Evolutionary conservation across 306 rosid genomes (phyloP), one percentile per base, ranked within the genome.

Genomic region (Prunus kanzakura): DNA sequence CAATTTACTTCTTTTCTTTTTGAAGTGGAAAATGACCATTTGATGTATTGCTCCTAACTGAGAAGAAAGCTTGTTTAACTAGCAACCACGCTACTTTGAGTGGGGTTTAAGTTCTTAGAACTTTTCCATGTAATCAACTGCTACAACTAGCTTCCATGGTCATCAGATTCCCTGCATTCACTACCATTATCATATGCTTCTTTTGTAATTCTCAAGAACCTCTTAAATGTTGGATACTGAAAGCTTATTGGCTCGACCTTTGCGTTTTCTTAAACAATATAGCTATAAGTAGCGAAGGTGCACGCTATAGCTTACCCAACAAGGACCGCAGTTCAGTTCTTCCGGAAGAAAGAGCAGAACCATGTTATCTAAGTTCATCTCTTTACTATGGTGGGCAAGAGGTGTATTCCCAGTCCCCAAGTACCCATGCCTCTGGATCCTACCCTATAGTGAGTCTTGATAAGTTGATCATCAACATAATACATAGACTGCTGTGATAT

Each of bases 311-410:
- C 76, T 74, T 66, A 49, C 74, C 67, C 77, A 76, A 81, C 79
- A 87, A 80, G 73, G 82, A 80, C 79, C 41, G 60, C 63, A 80
- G 82, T 82, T 75, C 80, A 70, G 54, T 45, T 38, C 75, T 76
- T 80, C 84, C 19, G 63, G 84, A 79, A 81, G 85, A 81, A 76
- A 84, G 82, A 58, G 75, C 80, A 81, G 91, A 85, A 82, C 91
- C 91, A 15, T 87, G 91, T 69, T 82, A 87, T 74, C 82, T 87
- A 72, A 82, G 89, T 73, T 87, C 91, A 54, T 87, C 91, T 81
- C 64, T 87, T 35, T 82, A 87, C 78, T 87, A 85, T 58, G 87
- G 91, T 69, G 91, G 87, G 71, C 89, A 80, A 74, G 91, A 87
- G 60, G 78, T 80, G 11, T 87, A 85, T 49, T 85, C 87, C 57